Base-by-base conservation (phyloP, 768 basidiomycete genomes). In the Porphyrellus cyaneotinctus region DNA sequence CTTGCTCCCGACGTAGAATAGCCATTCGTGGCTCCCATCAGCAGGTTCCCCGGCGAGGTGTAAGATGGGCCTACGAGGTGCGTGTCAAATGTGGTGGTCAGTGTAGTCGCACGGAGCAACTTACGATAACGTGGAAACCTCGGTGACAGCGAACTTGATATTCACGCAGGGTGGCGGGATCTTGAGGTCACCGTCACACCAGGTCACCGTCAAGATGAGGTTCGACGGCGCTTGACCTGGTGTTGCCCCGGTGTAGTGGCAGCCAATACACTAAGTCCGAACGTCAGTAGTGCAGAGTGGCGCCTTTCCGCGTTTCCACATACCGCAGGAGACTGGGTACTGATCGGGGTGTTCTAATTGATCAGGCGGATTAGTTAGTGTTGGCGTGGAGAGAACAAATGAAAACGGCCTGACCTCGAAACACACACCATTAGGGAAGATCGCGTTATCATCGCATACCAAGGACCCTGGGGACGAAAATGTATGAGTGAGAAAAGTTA, bases 371-470 rank as follows among this genome's bases (percentile, higher is more conserved):
- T 11, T 10, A 17, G 43, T 54, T 1, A 46, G 32, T 23, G 1
- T 37, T 20, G 20, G 17, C 8, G 7, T 35, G 26, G 41, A 32
- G 6, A 20, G 9, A 41, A 17, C 3, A 12, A 37, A 24, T 18
- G 24, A 32, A 53, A 49, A 0, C 5, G 26, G 6, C 0, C 44
- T 3, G 9, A 57, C 56, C 35, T 23, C 28, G 35, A 57, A 54
- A 44, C 52, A 55, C 22, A 32, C 1, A 0, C 44, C 52, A 5
- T 50, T 33, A 0, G 52, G 47, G 48, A 57, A 57, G n/a, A 57
- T 31, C 24, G 10, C 3, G 7, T 54, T 47, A 17, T 57, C 44
- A 3, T 47, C 35, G 32, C 52, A 57, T 0, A 10, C 2, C 53
- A 57, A 28, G 13, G 33, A 33, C 56, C 48, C 53, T 57, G 14